A percentile compares a stretch with the other conserved stretches of the same genome.
Conservation (phyloP, 164 flowering plant genomes). For the Aristolochia fimbriata region DNA sequence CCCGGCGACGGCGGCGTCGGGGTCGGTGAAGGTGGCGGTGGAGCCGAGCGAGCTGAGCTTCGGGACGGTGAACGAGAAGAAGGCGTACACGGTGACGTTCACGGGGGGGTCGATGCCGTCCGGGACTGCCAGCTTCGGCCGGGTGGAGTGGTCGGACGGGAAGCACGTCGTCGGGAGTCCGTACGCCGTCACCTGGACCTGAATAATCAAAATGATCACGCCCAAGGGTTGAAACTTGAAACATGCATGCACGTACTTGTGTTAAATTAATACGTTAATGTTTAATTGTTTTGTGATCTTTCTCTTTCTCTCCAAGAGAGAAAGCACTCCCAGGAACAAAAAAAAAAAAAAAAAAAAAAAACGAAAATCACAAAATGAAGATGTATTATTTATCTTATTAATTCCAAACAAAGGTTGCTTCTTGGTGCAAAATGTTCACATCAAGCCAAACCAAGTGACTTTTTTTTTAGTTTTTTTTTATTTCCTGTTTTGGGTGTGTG, state of each 20-base stretch:
- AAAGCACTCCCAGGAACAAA: too few relatives aligned
- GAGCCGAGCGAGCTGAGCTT: conserved; percentile 44
- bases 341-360: too few relatives aligned
- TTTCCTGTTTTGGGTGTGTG: too few relatives aligned
- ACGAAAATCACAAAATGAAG: too few relatives aligned
- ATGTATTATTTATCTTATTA: too few relatives aligned
- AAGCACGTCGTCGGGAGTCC: conserved; percentile 52
- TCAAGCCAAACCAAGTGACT: too few relatives aligned
- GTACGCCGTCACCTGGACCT: conserved; percentile 48
- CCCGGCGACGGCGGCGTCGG: neutral
- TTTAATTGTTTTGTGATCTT: neutral
- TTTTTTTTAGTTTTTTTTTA: too few relatives aligned
- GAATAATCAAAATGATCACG: conserved; percentile 1
- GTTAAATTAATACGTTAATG: too few relatives aligned
- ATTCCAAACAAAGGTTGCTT: too few relatives aligned
- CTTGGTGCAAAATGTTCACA: too few relatives aligned
- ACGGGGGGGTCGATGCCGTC: conserved; percentile 39
- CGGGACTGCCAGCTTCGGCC: conserved; percentile 38
- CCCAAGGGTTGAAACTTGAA: too few relatives aligned
- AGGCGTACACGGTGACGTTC: conserved; percentile 42
- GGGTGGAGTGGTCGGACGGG: conserved; percentile 64
- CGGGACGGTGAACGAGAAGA: conserved; percentile 34
- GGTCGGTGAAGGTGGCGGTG: conserved; percentile 37
- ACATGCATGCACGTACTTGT: too few relatives aligned
- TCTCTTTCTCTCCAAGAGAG: conserved; percentile 4